Evolutionary conservation across 208 protist species (phyloP).

Genomic region (Crithidia acanthocephali): DNA sequence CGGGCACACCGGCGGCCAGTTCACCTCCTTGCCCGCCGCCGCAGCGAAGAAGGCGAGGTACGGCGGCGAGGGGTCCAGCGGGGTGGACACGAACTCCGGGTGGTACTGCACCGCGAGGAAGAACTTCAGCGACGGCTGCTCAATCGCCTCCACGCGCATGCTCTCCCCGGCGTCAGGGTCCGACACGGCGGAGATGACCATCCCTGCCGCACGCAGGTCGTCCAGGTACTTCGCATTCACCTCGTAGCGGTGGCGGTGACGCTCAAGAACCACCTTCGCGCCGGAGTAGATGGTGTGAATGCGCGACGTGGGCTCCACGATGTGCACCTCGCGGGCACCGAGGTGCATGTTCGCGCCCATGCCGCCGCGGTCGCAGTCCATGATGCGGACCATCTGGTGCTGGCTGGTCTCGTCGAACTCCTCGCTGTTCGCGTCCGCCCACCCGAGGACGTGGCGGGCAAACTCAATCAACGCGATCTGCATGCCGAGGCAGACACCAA

Average conservation of each 20-base stretch:
- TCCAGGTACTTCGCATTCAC: constrained; percentile 95
- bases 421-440: constrained; percentile 93
- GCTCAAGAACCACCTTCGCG: constrained; percentile 88
- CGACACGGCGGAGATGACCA: constrained; percentile 93
- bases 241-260: constrained; percentile 98
- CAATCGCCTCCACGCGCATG: constrained; percentile 91
- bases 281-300: constrained; percentile 89
- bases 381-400: constrained; percentile 98
- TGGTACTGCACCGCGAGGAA: constrained; percentile 98
- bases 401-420: constrained; percentile 92
- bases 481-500: constrained; percentile 99
- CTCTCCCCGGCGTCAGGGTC: constrained; percentile 89
- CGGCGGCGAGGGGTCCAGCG: constrained; percentile 95
- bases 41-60: constrained; percentile 97
- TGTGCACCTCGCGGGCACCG: constrained; percentile 91
- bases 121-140: constrained; percentile 80
- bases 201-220: constrained; percentile 86
- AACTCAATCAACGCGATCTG: constrained; percentile 97
- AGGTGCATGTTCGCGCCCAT: constrained; percentile 99
- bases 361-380: constrained; percentile 93
- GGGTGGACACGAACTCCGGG: constrained; percentile 98
- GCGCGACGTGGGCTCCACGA: constrained; percentile 64
- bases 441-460: constrained; percentile 94
- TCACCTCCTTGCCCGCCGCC: constrained; percentile 66
- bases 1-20: constrained; percentile 58